These are phyloP conservation scores for Agaricus blazei DNA, from an alignment of 768 basidiomycete genomes.

Conservation along the genomic window DNA sequence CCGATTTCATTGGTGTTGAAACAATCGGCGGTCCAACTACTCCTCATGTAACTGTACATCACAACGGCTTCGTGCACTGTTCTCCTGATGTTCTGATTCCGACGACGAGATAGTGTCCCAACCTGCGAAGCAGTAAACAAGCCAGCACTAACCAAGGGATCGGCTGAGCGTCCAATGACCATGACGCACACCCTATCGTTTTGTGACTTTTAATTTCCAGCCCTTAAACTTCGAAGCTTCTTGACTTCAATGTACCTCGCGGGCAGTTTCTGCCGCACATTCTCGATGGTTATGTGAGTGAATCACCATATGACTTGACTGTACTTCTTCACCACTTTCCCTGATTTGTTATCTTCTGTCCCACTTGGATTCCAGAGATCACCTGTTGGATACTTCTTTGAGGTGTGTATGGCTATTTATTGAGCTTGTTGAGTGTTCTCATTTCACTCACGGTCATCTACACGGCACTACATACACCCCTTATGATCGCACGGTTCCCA, in stretches of 20 bases:
- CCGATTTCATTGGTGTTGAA: neutral
- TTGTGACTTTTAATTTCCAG: neutral
- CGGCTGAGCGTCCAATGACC: neutral
- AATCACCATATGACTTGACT: neutral
- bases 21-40: neutral
- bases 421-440: neutral
- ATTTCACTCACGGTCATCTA: neutral
- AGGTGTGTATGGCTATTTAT: neutral
- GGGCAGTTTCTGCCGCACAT: slow-evolving; percentile 1
- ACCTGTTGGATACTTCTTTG: neutral
- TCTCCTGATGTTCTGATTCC: neutral
- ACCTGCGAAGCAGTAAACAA: neutral
- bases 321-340: neutral
- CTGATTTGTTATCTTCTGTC: neutral
- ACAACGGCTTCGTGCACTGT: neutral
- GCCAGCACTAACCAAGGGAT: neutral
- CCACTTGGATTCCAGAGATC: neutral
- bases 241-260: neutral
- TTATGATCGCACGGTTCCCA: neutral
- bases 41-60: neutral
- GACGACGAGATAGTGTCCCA: neutral
- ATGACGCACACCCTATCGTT: neutral
- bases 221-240: neutral
- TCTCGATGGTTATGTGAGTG: neutral
- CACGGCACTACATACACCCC: neutral